These are phyloP conservation scores for Fragaria iinumae DNA, from an alignment of 306 rosid genomes.

Conservation along the genomic window DNA sequence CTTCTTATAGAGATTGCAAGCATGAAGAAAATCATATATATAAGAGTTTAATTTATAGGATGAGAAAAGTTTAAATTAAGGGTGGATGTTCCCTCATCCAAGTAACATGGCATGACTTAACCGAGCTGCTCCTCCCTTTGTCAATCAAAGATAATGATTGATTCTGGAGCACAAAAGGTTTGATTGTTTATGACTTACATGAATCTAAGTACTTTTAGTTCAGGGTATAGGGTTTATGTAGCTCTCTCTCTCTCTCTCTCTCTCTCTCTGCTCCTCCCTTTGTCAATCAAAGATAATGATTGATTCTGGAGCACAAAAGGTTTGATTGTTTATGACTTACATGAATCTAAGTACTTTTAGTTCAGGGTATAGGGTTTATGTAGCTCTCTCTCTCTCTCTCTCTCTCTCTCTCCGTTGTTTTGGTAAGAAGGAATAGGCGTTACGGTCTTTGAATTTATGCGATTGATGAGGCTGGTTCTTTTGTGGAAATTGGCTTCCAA, in stretches of 20 bases:
- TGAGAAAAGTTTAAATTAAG: background rate
- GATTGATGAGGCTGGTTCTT: too few species aligned
- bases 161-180: background rate
- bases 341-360: background rate
- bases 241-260: too few species aligned
- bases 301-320: background rate
- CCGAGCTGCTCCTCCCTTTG: background rate
- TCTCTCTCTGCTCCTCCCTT: background rate
- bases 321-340: background rate
- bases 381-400: too few species aligned
- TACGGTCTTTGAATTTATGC: too few species aligned
- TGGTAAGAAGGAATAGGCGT: too few species aligned
- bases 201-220: background rate
- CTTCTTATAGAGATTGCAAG: background rate
- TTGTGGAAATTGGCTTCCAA: too few species aligned
- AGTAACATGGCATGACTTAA: constrained; percentile 14
- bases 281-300: background rate
- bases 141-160: background rate
- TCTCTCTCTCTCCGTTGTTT: too few species aligned
- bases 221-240: background rate
- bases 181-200: background rate
- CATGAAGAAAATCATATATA: background rate
- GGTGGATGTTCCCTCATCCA: constrained; percentile 6
- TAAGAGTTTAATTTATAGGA: constrained; percentile 1
- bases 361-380: background rate